phyloP scores from a whole-genome alignment of 768 basidiomycete genomes.

The Panaeolus cyanescens region DNA sequence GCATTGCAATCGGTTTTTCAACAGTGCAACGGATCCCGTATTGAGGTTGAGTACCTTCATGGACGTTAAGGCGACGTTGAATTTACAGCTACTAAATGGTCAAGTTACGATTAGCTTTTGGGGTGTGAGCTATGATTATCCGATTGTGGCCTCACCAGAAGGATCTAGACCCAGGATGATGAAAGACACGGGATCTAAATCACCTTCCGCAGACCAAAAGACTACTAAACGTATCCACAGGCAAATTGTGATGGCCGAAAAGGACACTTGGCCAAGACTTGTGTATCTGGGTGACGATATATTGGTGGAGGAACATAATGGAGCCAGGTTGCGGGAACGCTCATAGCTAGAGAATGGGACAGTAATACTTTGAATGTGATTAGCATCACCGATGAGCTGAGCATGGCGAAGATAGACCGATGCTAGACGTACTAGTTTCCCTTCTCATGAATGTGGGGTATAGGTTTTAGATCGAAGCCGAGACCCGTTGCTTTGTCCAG shows the following conservation, averaged over 20 bases:
- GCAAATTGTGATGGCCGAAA: not conserved
- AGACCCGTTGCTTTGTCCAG: not conserved
- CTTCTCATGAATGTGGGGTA: no score
- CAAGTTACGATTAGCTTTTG: not conserved
- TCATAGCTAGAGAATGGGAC: no score
- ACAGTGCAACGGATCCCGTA: no score
- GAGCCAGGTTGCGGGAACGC: not conserved
- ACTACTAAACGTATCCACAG: no score
- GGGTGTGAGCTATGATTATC: not conserved
- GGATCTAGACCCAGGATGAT: not conserved
- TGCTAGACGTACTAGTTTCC: no score
- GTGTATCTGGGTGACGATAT: not conserved
- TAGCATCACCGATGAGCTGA: no score
- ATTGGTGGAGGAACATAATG: not conserved
- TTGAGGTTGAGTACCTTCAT: no score
- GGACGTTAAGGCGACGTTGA: no score
- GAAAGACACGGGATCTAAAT: not conserved
- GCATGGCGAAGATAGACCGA: no score
- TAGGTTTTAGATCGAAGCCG: not conserved
- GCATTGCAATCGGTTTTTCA: conserved; percentile 1
- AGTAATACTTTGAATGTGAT: no score
- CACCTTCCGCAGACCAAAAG: not conserved
- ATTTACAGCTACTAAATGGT: not conserved
- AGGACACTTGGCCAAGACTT: not conserved
- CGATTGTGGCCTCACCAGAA: not conserved